Evolutionary conservation across 2,329 filamentous ascomycete genomes (phyloP).

Genomic region (Daldinia eschscholtzii): DNA sequence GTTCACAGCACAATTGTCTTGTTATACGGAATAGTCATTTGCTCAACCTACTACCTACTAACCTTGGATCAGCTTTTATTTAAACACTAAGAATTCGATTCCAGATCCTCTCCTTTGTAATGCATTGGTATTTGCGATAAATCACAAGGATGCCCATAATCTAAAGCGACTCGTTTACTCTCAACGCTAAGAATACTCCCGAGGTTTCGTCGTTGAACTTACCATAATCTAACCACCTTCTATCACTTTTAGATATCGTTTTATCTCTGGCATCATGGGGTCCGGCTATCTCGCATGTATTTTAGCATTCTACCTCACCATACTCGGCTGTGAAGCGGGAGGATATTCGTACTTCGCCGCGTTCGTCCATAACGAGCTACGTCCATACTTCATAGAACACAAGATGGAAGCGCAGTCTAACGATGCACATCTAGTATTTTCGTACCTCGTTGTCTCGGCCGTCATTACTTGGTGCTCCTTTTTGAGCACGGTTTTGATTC

Average conservation of each 20-base stretch:
- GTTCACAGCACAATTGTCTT: neutral
- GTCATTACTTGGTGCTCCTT: slow-evolving; percentile 13
- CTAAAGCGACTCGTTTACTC: neutral
- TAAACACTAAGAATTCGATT: neutral
- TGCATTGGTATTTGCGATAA: neutral
- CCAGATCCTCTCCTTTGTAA: neutral
- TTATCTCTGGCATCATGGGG: neutral
- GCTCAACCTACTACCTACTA: neutral
- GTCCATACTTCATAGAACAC: slow-evolving; percentile 18
- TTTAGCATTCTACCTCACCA: neutral
- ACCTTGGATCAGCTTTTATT: neutral
- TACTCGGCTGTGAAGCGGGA: slow-evolving; percentile 1
- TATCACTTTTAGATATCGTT: neutral
- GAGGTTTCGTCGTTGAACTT: neutral
- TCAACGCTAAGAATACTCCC: neutral
- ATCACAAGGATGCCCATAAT: neutral
- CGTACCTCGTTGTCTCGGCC: slow-evolving; percentile 8
- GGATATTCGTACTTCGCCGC: slow-evolving; percentile 24
- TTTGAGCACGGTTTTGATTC: neutral
- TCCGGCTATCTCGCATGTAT: neutral
- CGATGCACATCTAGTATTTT: neutral
- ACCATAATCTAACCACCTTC: neutral
- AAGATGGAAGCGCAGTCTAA: neutral
- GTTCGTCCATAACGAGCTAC: slow-evolving; percentile 18
- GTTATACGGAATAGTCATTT: neutral